These are phyloP conservation scores for Cocos nucifera DNA, from an alignment of 176 grass and related monocot genomes.

Conservation along the genomic window DNA sequence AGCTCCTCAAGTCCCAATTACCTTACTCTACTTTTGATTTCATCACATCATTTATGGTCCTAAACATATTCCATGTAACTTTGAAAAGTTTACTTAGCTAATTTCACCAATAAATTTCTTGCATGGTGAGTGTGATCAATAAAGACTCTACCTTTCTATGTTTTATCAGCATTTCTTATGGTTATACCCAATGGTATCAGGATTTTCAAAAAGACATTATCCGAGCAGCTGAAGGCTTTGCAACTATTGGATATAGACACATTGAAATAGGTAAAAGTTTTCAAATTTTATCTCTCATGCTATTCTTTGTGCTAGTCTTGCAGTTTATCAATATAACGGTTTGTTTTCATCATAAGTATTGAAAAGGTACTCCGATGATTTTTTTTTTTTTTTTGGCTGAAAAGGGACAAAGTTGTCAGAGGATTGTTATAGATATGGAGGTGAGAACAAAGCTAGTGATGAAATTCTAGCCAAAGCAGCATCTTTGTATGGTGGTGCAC, in stretches of 20 bases:
- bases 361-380: background rate
- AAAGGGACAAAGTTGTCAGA: conserved; percentile 93
- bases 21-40: too few relatives aligned
- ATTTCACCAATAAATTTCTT: too few relatives aligned
- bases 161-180: background rate
- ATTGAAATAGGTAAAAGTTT: conserved; percentile 65
- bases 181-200: conserved; percentile 18
- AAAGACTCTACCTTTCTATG: background rate
- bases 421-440: conserved; percentile 93
- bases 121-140: background rate
- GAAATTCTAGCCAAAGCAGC: conserved; percentile 68
- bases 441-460: conserved; percentile 58
- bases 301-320: conserved; percentile 20
- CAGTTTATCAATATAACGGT: background rate
- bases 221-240: conserved; percentile 65
- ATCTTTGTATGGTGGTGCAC: conserved; percentile 72
- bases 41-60: too few relatives aligned
- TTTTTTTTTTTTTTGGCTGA: background rate
- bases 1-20: too few relatives aligned
- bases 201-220: conserved; percentile 96
- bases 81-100: too few relatives aligned
- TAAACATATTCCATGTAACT: too few relatives aligned
- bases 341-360: background rate
- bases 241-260: conserved; percentile 54
- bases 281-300: conserved; percentile 16